phyloP scores from a whole-genome alignment of 768 basidiomycete genomes.

The Serendipita indica region DNA sequence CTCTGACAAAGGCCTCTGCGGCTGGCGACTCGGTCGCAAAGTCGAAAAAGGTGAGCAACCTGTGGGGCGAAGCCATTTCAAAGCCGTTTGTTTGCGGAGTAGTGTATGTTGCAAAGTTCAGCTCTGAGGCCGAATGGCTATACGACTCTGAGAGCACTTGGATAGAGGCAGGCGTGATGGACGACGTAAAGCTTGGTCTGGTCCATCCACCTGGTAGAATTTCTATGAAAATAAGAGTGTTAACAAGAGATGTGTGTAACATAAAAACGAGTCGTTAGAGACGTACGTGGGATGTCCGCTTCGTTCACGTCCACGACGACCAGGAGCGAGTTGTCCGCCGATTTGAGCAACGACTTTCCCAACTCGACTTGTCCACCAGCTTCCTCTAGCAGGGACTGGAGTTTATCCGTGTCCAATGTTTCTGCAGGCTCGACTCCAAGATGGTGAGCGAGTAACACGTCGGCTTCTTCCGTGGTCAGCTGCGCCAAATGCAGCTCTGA shows the following conservation, averaged over 20 bases:
- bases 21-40: conserved; percentile 26
- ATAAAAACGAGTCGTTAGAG: not conserved
- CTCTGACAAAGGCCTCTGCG: conserved; percentile 27
- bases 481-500: not conserved
- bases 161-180: not conserved
- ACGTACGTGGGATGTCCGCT: not conserved
- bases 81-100: not conserved
- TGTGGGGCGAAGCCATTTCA: conserved; percentile 15
- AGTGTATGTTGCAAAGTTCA: not conserved
- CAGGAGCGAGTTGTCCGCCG: not conserved
- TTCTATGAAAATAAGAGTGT: not conserved
- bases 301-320: not conserved
- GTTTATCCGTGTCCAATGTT: not conserved
- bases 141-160: not conserved
- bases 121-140: not conserved
- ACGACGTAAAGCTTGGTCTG: not conserved
- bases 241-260: not conserved
- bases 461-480: not conserved
- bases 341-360: not conserved
- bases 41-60: conserved; percentile 29
- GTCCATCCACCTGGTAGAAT: not conserved
- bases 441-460: not conserved
- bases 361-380: not conserved
- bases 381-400: not conserved
- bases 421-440: not conserved